Conservation (phyloP, 78 protist species). For the Speleostelium caveatum region DNA sequence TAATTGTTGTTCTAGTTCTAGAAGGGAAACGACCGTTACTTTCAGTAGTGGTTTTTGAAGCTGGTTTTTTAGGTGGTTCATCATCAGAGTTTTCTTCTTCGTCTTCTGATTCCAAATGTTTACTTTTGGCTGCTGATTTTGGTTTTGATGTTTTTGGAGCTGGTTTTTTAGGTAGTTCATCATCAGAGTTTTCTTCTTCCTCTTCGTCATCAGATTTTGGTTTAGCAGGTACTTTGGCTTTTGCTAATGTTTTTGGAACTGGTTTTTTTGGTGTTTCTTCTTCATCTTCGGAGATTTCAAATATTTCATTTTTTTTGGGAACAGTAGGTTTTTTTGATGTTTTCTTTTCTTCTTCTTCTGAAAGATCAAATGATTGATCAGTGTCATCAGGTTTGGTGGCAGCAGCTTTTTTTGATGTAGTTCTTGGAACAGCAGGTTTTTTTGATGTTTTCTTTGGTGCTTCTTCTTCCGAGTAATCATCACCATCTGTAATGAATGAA, state of each 20-base stretch:
- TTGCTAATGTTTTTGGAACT: not conserved
- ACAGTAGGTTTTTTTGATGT: not conserved
- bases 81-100: not conserved
- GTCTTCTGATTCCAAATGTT: too few species aligned
- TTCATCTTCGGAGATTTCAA: not conserved
- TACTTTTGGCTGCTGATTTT: not conserved
- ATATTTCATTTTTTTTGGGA: not conserved
- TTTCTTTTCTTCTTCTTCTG: not conserved
- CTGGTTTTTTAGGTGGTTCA: not conserved
- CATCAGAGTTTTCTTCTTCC: not conserved
- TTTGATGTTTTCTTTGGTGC: not conserved
- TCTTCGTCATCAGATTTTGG: not conserved
- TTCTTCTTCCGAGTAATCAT: not conserved
- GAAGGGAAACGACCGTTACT: not conserved
- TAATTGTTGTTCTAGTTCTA: not conserved
- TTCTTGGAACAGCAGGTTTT: not conserved
- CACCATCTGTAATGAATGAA: not conserved
- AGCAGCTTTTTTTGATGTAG: slow-evolving; percentile 15
- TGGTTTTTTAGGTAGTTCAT: not conserved
- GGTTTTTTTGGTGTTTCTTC: not conserved
- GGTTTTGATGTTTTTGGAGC: not conserved
- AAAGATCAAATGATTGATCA: not conserved
- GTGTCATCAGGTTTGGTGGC: not conserved
- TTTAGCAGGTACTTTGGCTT: not conserved
- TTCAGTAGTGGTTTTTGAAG: not conserved